These are phyloP conservation scores for Kluyveromyces starmeri DNA, from an alignment of 805 yeast species.

Conservation along the genomic window DNA sequence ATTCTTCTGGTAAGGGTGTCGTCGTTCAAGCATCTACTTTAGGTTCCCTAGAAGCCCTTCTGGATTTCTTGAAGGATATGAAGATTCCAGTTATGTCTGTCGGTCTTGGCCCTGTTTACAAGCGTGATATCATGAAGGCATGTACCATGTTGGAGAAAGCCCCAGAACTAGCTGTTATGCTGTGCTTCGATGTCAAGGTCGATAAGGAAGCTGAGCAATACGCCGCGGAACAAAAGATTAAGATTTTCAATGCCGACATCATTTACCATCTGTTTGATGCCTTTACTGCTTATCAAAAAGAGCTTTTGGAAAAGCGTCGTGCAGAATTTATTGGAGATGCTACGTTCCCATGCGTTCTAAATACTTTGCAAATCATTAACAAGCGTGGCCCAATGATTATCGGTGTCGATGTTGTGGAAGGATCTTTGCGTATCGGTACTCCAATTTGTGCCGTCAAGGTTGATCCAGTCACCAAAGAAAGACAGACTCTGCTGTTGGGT, in stretches of 20 bases:
- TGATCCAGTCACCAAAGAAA: slow-evolving; percentile 77
- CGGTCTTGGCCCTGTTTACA: slow-evolving; percentile 95
- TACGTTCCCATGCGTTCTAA: slow-evolving; percentile 89
- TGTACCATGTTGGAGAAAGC: slow-evolving; percentile 95
- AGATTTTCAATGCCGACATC: slow-evolving; percentile 90
- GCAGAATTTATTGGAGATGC: slow-evolving; percentile 82
- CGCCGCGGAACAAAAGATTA: slow-evolving; percentile 87
- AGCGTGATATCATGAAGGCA: slow-evolving; percentile 97
- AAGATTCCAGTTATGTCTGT: slow-evolving; percentile 99
- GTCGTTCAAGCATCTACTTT: slow-evolving; percentile 97
- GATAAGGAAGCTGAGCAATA: slow-evolving; percentile 98
- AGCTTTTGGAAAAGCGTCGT: slow-evolving; percentile 83
- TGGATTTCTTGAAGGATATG: slow-evolving; percentile 96
- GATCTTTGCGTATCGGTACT: slow-evolving; percentile 81
- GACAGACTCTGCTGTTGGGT: slow-evolving; percentile 64
- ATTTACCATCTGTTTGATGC: slow-evolving; percentile 95
- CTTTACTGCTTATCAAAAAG: slow-evolving; percentile 84
- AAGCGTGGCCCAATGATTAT: slow-evolving; percentile 98
- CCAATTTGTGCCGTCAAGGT: slow-evolving; percentile 90
- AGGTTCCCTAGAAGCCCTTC: slow-evolving; percentile 94
- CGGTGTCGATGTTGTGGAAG: slow-evolving; percentile 96
- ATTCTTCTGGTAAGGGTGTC: slow-evolving; percentile 92
- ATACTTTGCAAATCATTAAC: slow-evolving; percentile 92
- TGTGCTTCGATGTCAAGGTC: slow-evolving; percentile 94
- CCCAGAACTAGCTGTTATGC: slow-evolving; percentile 92